A percentile compares a stretch with the other conserved stretches of the same genome.
phyloP scores from a whole-genome alignment of 495 filamentous ascomycete genomes.

The Penicillium taxi region DNA sequence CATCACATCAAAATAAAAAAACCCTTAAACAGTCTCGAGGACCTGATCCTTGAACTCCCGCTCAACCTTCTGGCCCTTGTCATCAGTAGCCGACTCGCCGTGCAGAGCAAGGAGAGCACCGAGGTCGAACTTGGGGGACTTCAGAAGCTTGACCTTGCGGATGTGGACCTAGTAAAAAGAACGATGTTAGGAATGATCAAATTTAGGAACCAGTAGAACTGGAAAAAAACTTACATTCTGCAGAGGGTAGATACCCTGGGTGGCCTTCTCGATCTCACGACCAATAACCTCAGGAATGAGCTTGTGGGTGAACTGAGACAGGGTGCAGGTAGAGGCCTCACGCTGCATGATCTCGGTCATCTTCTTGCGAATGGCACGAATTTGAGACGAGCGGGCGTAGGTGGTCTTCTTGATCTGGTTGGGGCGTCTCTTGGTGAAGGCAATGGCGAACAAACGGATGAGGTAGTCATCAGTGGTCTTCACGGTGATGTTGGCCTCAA shows the following conservation, averaged over 20 bases:
- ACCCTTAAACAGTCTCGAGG: conserved; percentile 76
- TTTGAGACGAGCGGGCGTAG: conserved; percentile 91
- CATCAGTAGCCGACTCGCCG: conserved; percentile 93
- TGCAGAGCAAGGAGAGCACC: conserved; percentile 89
- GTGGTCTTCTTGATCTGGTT: conserved; percentile 99
- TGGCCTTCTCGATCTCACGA: conserved; percentile 98
- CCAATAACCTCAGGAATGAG: conserved; percentile 98
- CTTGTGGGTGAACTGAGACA: conserved; percentile 92
- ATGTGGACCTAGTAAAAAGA: conserved; percentile 73
- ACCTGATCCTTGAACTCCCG: conserved; percentile 97
- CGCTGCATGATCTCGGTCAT: conserved; percentile 98
- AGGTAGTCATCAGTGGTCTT: conserved; percentile 99
- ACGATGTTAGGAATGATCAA: not conserved
- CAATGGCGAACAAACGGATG: conserved; percentile 93
- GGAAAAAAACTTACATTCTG: conserved; percentile 91
- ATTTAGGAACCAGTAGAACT: too few species aligned
- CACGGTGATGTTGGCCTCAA: conserved; percentile 98
- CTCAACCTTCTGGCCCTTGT: conserved; percentile 97
- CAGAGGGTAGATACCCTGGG: conserved; percentile 97
- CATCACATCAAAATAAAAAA: conserved; percentile 17
- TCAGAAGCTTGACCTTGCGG: conserved; percentile 98
- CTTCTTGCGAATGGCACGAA: conserved; percentile 95
- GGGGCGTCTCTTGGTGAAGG: conserved; percentile 95
- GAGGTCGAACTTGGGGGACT: conserved; percentile 97
- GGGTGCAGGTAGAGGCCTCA: conserved; percentile 86